Base-by-base conservation (phyloP, 2,329 filamentous ascomycete genomes). In the Alternaria angustiovoidea region DNA sequence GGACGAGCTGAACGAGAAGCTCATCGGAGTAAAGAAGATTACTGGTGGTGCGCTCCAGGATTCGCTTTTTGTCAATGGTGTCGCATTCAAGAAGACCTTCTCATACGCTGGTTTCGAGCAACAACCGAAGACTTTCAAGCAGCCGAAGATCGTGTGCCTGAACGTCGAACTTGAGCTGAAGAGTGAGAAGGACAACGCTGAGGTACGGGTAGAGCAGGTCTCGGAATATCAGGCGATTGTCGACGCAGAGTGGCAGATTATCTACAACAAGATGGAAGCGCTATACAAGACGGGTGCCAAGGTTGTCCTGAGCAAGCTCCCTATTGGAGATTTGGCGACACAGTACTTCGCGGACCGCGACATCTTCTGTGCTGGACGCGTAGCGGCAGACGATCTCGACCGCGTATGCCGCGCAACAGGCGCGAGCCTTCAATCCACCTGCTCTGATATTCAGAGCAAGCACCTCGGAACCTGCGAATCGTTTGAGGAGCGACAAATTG, bases 31-130 rank as follows among this genome's bases (percentile, higher is more conserved):
- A 79, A 99, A 99, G 87, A 98, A 97, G 84, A 94, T 99, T 65
- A 94, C 93, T 39, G 95, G 95, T 75, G 95, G 95, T 79, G 96
- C 93, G 38, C 88, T 99, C 32, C 95, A 97, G 75, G 95, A 98
- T 65, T 97, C 94, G 2, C 87, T 97, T 41, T 98, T 98, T 81
- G 91, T 99, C 77, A 95, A 98, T 79, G 95, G 95, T 76, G 95
- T 99, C 64, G 94, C 95, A 36, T 99, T 99, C 86, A 98, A 98
- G 86, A 99, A 99, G 88, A 99, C 95, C 5, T 99, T 99, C 81
- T 94, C 94, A 52, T 99, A 99, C 78, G 95, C 95, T 71, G 95
- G 95, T 77, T 99, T 99, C 82, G 95, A 99, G 83, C 95, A 99
- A 83, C 95, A 99, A 83, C 95, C 95, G 68, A 99, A 99, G 83